These are phyloP conservation scores for Diaporthe eres DNA, from an alignment of 2,329 filamentous ascomycete genomes.

Conservation along the genomic window DNA sequence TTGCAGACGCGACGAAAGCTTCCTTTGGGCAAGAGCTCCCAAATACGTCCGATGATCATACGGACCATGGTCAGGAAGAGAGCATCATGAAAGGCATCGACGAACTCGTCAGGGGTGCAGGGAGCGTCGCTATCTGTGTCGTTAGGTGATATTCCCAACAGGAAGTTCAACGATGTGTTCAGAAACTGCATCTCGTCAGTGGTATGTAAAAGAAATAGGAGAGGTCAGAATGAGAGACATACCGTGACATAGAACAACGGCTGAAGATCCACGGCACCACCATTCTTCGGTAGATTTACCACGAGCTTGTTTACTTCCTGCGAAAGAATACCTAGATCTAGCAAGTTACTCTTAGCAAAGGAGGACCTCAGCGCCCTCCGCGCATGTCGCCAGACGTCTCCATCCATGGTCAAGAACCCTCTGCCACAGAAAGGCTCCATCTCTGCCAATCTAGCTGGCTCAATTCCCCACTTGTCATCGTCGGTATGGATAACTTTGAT, in stretches of 20 bases:
- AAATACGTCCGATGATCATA: neutral
- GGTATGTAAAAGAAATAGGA: neutral
- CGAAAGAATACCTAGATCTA: neutral
- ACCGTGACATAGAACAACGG: neutral
- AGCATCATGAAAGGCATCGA: slow-evolving; percentile 4
- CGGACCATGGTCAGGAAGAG: slow-evolving; percentile 1
- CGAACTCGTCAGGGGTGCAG: neutral
- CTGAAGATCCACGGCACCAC: neutral
- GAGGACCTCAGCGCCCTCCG: neutral
- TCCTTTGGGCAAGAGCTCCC: neutral
- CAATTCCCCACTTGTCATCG: neutral
- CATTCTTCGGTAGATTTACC: neutral
- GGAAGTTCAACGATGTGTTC: neutral
- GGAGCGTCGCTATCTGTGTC: neutral
- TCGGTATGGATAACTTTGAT: neutral
- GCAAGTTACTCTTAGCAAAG: neutral
- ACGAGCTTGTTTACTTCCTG: neutral
- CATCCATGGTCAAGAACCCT: slow-evolving; percentile 13
- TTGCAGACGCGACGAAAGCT: neutral
- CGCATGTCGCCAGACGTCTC: neutral
- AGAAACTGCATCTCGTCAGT: neutral
- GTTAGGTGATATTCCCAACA: neutral
- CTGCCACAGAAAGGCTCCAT: neutral
- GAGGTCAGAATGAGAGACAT: neutral
- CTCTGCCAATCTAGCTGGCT: neutral